Percentiles rank a stretch among this genome's conserved stretches.
Evolutionary conservation across 2,329 filamentous ascomycete genomes (phyloP).

Genomic region (Penicillium nordicum): DNA sequence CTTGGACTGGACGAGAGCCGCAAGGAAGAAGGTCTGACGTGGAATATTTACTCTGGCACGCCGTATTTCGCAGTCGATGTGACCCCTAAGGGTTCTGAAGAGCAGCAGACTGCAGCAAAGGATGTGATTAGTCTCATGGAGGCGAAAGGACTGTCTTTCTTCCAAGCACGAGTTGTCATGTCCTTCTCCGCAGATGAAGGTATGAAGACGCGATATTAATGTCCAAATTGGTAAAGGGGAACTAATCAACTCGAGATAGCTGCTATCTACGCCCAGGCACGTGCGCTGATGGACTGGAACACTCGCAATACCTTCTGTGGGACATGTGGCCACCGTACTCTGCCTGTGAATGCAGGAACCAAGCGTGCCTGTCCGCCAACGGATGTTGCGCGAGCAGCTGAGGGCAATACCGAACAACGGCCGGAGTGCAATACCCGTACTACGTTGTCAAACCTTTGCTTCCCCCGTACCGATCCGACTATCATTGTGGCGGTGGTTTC

Average conservation of each 20-base stretch:
- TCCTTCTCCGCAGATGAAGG: conserved; percentile 60
- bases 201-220: conserved; percentile 33
- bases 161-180: conserved; percentile 63
- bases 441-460: conserved; percentile 84
- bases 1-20: conserved; percentile 72
- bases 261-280: conserved; percentile 84
- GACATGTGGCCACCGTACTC: conserved; percentile 77
- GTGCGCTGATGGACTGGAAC: conserved; percentile 92
- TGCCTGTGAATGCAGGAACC: conserved; percentile 49
- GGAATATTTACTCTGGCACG: conserved; percentile 66
- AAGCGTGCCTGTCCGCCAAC: conserved; percentile 46
- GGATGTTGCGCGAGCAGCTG: conserved; percentile 34
- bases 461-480: conserved; percentile 88
- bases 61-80: conserved; percentile 91
- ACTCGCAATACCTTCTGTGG: conserved; percentile 86
- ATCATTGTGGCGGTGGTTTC: conserved; percentile 94
- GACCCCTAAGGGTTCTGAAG: conserved; percentile 65
- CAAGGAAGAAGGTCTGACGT: conserved; percentile 40
- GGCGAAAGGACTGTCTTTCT: conserved; percentile 62
- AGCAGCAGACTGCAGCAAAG: conserved; percentile 55
- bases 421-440: conserved; percentile 75
- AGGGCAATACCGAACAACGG: conserved; percentile 45
- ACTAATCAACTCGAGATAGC: conserved; percentile 50
- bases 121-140: conserved; percentile 59
- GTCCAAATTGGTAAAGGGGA: background rate